These are phyloP conservation scores for Pichia kluyveri DNA, from an alignment of 805 yeast genomes.

Conservation along the genomic window DNA sequence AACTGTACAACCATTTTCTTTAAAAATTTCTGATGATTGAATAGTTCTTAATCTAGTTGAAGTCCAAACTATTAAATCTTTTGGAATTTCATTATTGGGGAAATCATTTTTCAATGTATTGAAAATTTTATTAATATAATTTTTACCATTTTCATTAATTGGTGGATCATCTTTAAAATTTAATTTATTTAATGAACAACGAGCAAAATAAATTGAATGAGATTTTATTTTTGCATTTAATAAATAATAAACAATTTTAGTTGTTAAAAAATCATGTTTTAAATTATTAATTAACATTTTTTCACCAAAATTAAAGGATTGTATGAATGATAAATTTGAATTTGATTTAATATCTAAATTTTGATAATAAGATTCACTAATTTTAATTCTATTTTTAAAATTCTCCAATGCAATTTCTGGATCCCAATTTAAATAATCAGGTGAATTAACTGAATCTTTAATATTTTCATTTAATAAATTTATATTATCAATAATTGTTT, in stretches of 20 bases:
- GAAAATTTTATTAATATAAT: slow-evolving; percentile 58
- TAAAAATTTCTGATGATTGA: slow-evolving; percentile 67
- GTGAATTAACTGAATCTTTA: slow-evolving; percentile 76
- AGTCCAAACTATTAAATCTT: slow-evolving; percentile 77
- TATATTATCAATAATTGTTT: slow-evolving; percentile 72
- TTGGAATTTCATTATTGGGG: slow-evolving; percentile 18
- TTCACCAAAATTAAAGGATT: slow-evolving; percentile 87
- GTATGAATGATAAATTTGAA: slow-evolving; percentile 57
- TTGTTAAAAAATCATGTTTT: slow-evolving; percentile 79
- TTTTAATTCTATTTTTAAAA: slow-evolving; percentile 62
- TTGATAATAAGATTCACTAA: slow-evolving; percentile 63
- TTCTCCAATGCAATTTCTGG: slow-evolving; percentile 66
- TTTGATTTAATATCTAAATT: slow-evolving; percentile 44
- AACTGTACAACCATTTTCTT: slow-evolving; percentile 51
- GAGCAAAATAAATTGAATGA: slow-evolving; percentile 89
- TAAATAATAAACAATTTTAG: slow-evolving; percentile 83
- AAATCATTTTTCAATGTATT: slow-evolving; percentile 39
- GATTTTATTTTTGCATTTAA: slow-evolving; percentile 83
- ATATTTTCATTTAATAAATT: slow-evolving; percentile 65
- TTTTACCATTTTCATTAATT: slow-evolving; percentile 62
- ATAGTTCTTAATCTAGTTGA: slow-evolving; percentile 81
- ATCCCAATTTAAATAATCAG: slow-evolving; percentile 77
- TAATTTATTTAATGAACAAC: slow-evolving; percentile 55
- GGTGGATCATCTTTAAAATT: slow-evolving; percentile 72
- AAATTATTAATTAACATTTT: slow-evolving; percentile 70